phyloP scores from a whole-genome alignment of 2,329 filamentous ascomycete genomes.

The Pezicula neosporulosa region DNA sequence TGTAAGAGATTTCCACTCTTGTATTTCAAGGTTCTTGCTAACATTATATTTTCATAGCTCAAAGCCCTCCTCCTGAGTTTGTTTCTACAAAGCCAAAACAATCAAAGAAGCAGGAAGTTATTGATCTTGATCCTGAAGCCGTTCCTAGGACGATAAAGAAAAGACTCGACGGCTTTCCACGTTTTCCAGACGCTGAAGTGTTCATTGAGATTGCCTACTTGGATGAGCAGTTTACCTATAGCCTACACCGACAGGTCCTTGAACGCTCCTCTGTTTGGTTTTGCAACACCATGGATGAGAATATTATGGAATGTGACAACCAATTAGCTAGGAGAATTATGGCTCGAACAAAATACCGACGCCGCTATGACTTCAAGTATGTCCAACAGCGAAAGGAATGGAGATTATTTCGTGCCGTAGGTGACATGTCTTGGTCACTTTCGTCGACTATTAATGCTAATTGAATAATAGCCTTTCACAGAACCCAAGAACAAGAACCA shows the following conservation, averaged over 20 bases:
- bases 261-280: constrained; percentile 5
- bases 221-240: background rate
- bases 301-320: constrained; percentile 2
- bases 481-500: background rate
- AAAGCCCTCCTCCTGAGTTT: too few species aligned
- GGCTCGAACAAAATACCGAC: background rate
- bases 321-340: background rate
- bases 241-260: background rate
- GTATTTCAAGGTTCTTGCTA: too few species aligned
- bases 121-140: background rate
- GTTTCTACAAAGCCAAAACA: too few species aligned
- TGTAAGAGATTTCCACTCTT: too few species aligned
- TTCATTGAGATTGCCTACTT: background rate
- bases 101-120: too few species aligned
- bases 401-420: background rate
- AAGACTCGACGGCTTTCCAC: background rate
- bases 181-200: background rate
- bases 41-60: too few species aligned
- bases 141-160: background rate
- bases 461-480: background rate
- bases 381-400: background rate
- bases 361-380: background rate
- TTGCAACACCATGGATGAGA: background rate
- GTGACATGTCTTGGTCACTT: background rate
- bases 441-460: background rate